A percentile compares a stretch with the other conserved stretches of the same genome.
These are phyloP conservation scores for Cryptosporidium bovis DNA, from an alignment of 169 alveolate genomes.

Conservation along the genomic window DNA sequence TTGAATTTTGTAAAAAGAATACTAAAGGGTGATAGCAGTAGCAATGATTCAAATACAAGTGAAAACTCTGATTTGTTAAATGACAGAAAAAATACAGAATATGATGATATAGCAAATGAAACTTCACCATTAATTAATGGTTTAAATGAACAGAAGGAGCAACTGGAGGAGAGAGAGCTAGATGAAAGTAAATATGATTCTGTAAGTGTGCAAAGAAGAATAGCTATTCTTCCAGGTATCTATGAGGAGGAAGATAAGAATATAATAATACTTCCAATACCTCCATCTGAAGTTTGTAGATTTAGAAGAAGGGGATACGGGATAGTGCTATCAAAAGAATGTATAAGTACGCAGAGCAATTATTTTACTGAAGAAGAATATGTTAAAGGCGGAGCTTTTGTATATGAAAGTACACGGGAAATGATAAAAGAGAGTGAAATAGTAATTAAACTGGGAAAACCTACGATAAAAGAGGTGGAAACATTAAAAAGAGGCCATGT, in stretches of 20 bases:
- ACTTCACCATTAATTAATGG: neutral
- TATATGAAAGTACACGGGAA: conserved; percentile 73
- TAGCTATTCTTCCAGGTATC: conserved; percentile 44
- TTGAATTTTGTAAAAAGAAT: conserved; percentile 30
- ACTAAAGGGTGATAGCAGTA: neutral
- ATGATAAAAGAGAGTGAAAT: conserved; percentile 80
- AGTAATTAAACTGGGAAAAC: conserved; percentile 83
- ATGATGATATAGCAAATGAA: conserved; percentile 10
- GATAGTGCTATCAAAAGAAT: conserved; percentile 21
- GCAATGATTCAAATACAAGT: no score
- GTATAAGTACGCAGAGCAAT: neutral
- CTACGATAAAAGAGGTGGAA: conserved; percentile 78
- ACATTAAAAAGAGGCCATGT: conserved; percentile 82
- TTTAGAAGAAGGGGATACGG: conserved; percentile 56
- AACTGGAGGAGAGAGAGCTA: neutral
- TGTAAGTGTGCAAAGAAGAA: neutral
- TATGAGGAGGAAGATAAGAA: neutral
- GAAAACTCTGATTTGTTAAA: conserved; percentile 5
- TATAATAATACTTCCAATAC: conserved; percentile 30
- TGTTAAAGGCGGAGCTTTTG: conserved; percentile 77
- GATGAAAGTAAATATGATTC: neutral
- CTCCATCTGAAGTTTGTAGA: conserved; percentile 31
- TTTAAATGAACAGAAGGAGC: conserved; percentile 1
- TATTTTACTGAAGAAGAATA: conserved; percentile 39
- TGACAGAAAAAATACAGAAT: conserved; percentile 41